Base-by-base conservation (phyloP, 768 basidiomycete genomes). In the Cystofilobasidium ferigula region DNA sequence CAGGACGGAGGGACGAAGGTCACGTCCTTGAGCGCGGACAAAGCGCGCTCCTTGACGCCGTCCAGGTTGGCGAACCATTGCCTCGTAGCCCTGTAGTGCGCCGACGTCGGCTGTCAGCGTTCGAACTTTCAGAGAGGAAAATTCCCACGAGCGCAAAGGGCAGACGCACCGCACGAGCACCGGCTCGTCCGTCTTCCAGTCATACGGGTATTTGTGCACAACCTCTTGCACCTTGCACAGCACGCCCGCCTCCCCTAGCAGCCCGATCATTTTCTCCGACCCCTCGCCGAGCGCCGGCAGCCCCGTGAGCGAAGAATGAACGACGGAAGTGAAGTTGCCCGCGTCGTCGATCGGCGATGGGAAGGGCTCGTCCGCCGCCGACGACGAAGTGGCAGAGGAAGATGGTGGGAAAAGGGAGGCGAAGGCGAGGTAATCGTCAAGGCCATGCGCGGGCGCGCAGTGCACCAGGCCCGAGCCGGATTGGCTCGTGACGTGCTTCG, bases 31-130 rank as follows among this genome's bases (percentile, higher is more conserved):
- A 97, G 80, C 0, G 89, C 85, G 10, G 78, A 70, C 28, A 93
- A 71, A 0, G 94, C 91, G 57, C 81, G 75, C 0, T 82, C 80
- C 73, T 95, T 95, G 77, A 99, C 87, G 51, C 80, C 77, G 58
- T 88, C 88, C 28, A 98, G 77, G 73, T 94, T 88, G 4, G 93
- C 91, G 73, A 99, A 99, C 94, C 94, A 99, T 71, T 98, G 94
- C 0, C 88, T 89, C 1, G 93, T 97, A 0, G 92, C 89, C 20
- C 89, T 89, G 69, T 8, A 7, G n/a, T 64, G 18, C 2, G n/a
- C 8, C 42, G 18, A 60, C 10, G 51, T 28, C 57, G 38, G 63
- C 13, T n/a, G 24, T 16, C 36, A 30, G 36, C 32, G 32, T 58
- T 10, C 48, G 10, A 51, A n/a, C n/a, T n/a, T n/a, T n/a, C n/a